phyloP scores from a whole-genome alignment of 371 early-diverging fungal species.

The Mortierella sp. region DNA sequence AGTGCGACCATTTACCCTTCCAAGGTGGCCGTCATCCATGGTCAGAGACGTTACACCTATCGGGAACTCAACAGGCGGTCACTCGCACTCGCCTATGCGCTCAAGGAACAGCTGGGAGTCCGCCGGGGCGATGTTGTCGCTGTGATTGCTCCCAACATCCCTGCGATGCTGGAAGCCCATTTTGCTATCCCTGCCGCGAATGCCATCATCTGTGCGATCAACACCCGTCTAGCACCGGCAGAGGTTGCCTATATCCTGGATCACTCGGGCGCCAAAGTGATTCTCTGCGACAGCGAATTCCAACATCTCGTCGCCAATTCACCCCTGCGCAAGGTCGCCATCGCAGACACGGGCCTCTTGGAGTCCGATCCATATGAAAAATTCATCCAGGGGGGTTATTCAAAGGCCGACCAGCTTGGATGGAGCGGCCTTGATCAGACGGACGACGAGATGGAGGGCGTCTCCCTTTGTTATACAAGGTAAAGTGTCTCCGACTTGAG shows the following conservation, averaged over 20 bases:
- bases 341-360: conserved; percentile 29
- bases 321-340: conserved; percentile 35
- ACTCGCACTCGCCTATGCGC: conserved; percentile 56
- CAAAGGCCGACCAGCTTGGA: conserved; percentile 39
- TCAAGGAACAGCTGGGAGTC: conserved; percentile 37
- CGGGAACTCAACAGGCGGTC: conserved; percentile 57
- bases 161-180: conserved; percentile 68
- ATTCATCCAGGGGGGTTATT: conserved; percentile 43
- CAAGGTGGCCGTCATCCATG: conserved; percentile 62
- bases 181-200: conserved; percentile 72
- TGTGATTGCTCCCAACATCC: conserved; percentile 69
- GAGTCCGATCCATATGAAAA: conserved; percentile 60
- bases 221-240: conserved; percentile 64
- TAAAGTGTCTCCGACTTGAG: background rate
- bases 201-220: conserved; percentile 72
- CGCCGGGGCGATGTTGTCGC: conserved; percentile 57
- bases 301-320: conserved; percentile 31
- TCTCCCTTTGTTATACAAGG: conserved; percentile 71
- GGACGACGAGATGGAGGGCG: conserved; percentile 60
- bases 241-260: conserved; percentile 73
- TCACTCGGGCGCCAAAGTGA: conserved; percentile 62
- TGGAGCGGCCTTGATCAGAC: conserved; percentile 65
- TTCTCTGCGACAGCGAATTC: conserved; percentile 69
- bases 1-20: conserved; percentile 61
- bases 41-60: conserved; percentile 55